Percentiles rank a stretch among this genome's conserved stretches.
Evolutionary conservation across 2,329 filamentous ascomycete genomes (phyloP).

Genomic region (Cladosporium halotolerans): DNA sequence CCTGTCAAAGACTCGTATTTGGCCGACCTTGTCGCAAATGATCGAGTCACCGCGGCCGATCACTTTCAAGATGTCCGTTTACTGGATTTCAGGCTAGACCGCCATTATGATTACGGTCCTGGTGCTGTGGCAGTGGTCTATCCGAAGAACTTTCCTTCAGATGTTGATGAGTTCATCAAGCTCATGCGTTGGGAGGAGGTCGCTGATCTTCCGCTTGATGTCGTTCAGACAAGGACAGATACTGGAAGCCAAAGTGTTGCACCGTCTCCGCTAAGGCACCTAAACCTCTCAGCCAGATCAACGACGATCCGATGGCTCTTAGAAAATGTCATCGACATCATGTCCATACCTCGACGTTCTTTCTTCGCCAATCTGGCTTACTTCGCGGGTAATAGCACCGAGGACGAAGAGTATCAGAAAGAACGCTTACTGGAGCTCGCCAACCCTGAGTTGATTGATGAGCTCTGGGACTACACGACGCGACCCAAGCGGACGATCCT

Average conservation of each 20-base stretch:
- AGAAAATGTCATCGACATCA: slow-evolving; percentile 80
- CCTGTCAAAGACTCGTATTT: slow-evolving; percentile 52
- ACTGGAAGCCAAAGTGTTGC: slow-evolving; percentile 25
- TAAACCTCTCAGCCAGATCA: slow-evolving; percentile 32
- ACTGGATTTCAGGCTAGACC: slow-evolving; percentile 52
- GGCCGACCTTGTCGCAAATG: slow-evolving; percentile 59
- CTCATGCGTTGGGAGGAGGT: slow-evolving; percentile 71
- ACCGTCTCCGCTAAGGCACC: slow-evolving; percentile 33
- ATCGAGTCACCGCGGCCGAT: slow-evolving; percentile 62
- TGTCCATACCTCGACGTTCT: slow-evolving; percentile 75
- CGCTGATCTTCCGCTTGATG: slow-evolving; percentile 62
- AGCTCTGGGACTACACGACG: slow-evolving; percentile 93
- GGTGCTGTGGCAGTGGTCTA: slow-evolving; percentile 77
- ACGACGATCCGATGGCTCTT: slow-evolving; percentile 69
- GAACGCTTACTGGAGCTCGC: slow-evolving; percentile 80
- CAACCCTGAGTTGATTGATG: slow-evolving; percentile 72
- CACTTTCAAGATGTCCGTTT: slow-evolving; percentile 96
- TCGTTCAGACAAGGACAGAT: slow-evolving; percentile 34
- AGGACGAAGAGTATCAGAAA: slow-evolving; percentile 50
- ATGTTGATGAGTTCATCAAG: slow-evolving; percentile 71
- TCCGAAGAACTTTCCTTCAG: slow-evolving; percentile 76
- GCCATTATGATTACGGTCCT: slow-evolving; percentile 50
- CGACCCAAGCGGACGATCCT: slow-evolving; percentile 83
- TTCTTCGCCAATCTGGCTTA: slow-evolving; percentile 77
- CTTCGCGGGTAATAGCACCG: slow-evolving; percentile 61